These are phyloP conservation scores for Ceratobasidium sp. DNA, from an alignment of 1,284 basidiomycete genomes.

Conservation along the genomic window DNA sequence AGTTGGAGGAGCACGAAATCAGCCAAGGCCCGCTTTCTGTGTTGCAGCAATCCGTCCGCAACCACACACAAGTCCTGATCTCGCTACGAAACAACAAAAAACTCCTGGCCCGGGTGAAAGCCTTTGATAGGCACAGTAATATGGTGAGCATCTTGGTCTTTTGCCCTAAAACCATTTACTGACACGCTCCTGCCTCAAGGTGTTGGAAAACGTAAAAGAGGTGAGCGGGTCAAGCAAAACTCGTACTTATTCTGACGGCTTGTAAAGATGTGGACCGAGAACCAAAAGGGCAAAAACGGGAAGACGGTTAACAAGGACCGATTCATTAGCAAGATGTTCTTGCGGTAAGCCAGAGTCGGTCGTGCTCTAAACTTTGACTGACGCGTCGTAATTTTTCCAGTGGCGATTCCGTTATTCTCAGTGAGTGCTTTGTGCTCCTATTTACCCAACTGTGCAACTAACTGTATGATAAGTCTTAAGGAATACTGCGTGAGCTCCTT, in stretches of 20 bases:
- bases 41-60: constrained; percentile 96
- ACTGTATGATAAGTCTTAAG: constrained; percentile 72
- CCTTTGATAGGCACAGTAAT: constrained; percentile 98
- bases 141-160: constrained; percentile 75
- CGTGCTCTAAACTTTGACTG: constrained; percentile 9
- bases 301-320: constrained; percentile 99
- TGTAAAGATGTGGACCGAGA: constrained; percentile 96
- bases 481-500: constrained; percentile 76
- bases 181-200: constrained; percentile 62
- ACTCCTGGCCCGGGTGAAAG: constrained; percentile 96
- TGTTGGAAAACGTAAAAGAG: constrained; percentile 98
- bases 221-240: constrained; percentile 58
- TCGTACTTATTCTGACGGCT: constrained; percentile 24
- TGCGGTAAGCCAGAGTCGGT: constrained; percentile 67
- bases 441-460: constrained; percentile 34
- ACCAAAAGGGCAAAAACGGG: constrained; percentile 98
- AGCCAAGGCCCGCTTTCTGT: constrained; percentile 98
- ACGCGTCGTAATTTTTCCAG: constrained; percentile 59
- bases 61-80: constrained; percentile 97
- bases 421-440: constrained; percentile 65
- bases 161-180: not conserved
- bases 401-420: constrained; percentile 94
- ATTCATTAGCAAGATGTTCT: constrained; percentile 98
- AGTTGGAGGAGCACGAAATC: constrained; percentile 97
- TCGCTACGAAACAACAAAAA: constrained; percentile 99